Base-by-base conservation (phyloP, 148 eudicot genomes). In the Camellia sinensis region DNA sequence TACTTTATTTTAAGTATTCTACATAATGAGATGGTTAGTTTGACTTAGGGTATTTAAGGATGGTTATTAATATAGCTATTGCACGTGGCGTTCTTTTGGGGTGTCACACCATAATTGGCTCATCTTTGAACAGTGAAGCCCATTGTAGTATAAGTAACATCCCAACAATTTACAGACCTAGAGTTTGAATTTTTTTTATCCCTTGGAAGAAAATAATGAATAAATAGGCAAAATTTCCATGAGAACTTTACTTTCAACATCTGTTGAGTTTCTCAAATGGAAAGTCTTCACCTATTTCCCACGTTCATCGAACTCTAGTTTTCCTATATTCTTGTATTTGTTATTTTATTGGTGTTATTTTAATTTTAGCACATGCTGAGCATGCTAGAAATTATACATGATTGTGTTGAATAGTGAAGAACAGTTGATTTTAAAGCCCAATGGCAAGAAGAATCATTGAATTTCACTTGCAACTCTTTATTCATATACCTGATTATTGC, bases 321-420 rank as follows among this genome's bases (percentile, higher is more conserved):
- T 53, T 52, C 15, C 75, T 52, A 14, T 48, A 57, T 52, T 71
- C 59, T 19, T 54, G 18, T 52, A 73, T 73, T 73, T 53, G 40
- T 52, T 37, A 12, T 22, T 14, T 14, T 22, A 52, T 22, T 13
- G 13, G 19, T 12, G n/a, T 43, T 53, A 73, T 73, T 73, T 12
- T 44, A 52, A 52, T 52, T 53, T 73, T 73, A 73, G 62, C 61
- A 52, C 61, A 22, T 52, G 29, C 74, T 48, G 40, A 71, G 57
- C 64, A 73, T 29, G 75, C 61, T 50, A 53, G 62, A 53, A 52
- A 71, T 29, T 45, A 76, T 61, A n/a, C 29, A 10, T 62, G 52
- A 45, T 14, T 44, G 8, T 44, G 11, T 63, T n/a, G 56, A 46
- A 22, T 15, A 6, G 54, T 14, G n/a, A 64, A 46, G 17, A 6